Evolutionary conservation across 179 eudicot genomes (phyloP).

Genomic region (Beta lomatogona): DNA sequence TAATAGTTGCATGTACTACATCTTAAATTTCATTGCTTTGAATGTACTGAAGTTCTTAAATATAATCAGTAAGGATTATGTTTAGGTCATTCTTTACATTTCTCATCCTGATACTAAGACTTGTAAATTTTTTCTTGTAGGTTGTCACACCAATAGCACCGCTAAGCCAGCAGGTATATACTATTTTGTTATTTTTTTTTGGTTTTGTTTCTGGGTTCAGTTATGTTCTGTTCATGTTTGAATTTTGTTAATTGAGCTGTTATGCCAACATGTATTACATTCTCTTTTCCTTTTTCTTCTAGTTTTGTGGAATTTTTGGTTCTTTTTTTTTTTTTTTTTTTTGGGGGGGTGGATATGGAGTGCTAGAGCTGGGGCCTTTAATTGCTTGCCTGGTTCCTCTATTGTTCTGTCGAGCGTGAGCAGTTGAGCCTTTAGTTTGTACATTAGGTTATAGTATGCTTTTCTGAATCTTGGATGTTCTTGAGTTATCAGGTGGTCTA

Average conservation of each 20-base stretch:
- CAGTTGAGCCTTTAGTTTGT: not conserved
- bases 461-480: not conserved
- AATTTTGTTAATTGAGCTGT: not conserved
- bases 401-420: not conserved
- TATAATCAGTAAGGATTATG: not conserved
- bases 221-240: not conserved
- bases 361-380: not conserved
- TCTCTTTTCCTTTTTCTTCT: not conserved
- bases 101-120: not conserved
- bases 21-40: not conserved
- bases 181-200: not conserved
- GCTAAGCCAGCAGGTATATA: conserved; percentile 89
- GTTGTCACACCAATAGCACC: conserved; percentile 98
- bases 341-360: not conserved
- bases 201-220: not conserved
- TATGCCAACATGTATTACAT: not conserved
- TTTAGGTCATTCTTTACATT: not conserved
- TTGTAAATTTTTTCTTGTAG: conserved; percentile 38
- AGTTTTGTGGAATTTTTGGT: no score
- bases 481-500: no score
- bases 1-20: not conserved
- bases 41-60: no score
- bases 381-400: not conserved
- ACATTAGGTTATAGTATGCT: not conserved
- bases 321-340: no score